Conservation (phyloP, 2,329 filamentous ascomycete species). For the Gaeumannomyces tritici region DNA sequence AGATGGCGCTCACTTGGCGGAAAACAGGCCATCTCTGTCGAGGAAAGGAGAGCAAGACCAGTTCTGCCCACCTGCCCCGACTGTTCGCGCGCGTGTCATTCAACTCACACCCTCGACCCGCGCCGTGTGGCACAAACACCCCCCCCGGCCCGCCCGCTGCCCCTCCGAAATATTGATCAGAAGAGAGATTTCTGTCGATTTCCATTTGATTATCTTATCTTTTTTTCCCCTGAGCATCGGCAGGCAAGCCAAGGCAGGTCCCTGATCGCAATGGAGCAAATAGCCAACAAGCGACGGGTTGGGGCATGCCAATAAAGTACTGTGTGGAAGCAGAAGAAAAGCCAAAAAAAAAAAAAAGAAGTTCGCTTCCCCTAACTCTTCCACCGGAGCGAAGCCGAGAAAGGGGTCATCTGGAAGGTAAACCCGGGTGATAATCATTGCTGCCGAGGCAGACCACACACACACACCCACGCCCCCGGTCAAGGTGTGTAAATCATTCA, state of each 20-base stretch:
- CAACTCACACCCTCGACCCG: neutral
- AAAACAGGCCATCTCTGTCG: neutral
- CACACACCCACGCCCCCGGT: no score
- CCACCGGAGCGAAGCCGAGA: neutral
- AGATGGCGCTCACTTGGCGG: no score
- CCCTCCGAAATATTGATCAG: neutral
- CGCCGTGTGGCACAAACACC: neutral
- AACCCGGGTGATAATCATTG: neutral
- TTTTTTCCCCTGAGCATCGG: no score
- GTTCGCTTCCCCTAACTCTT: neutral
- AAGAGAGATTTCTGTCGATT: neutral
- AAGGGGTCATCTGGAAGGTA: neutral
- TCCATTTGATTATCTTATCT: neutral
- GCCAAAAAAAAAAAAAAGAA: neutral
- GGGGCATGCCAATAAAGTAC: no score
- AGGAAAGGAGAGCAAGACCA: neutral
- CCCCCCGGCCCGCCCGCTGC: no score
- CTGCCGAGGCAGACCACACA: neutral
- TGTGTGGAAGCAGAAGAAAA: no score
- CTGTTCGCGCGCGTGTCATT: neutral
- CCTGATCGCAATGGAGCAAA: no score
- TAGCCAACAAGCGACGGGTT: no score
- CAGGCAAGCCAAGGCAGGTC: neutral
- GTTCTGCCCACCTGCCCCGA: no score
- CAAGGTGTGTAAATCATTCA: neutral